phyloP scores from a whole-genome alignment of 768 basidiomycete species.

The Lentinula lateritia region DNA sequence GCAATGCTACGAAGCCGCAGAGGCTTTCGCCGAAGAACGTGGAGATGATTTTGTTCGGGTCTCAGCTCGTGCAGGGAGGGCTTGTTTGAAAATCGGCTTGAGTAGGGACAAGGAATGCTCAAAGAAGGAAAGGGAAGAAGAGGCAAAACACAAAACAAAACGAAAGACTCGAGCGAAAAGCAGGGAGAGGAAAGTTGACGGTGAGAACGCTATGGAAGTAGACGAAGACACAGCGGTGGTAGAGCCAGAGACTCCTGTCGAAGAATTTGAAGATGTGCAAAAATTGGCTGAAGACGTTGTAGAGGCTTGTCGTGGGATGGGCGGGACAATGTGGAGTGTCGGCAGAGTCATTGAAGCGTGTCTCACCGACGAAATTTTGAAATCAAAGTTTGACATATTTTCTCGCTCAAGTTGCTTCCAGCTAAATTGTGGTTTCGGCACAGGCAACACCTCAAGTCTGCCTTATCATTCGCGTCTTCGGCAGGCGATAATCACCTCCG shows the following conservation, averaged over 20 bases:
- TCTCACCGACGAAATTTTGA: conserved; percentile 48
- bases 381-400: conserved; percentile 48
- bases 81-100: neutral
- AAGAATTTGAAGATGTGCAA: conserved; percentile 25
- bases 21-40: conserved; percentile 29
- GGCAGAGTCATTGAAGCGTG: conserved; percentile 52
- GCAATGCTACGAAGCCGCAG: conserved; percentile 61
- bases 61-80: conserved; percentile 1
- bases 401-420: neutral
- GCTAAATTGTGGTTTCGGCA: neutral
- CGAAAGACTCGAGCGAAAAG: neutral
- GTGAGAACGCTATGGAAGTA: neutral
- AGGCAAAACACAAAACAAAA: neutral
- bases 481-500: conserved; percentile 71
- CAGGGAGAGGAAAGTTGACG: conserved; percentile 4
- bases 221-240: conserved; percentile 3
- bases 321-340: conserved; percentile 50
- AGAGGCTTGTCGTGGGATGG: conserved; percentile 41
- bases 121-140: neutral
- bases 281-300: conserved; percentile 30
- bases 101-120: conserved; percentile 1
- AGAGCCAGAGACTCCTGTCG: conserved; percentile 9
- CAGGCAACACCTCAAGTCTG: conserved; percentile 55
- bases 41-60: conserved; percentile 2
- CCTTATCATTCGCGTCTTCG: conserved; percentile 50